phyloP scores from a whole-genome alignment of 2,329 filamentous ascomycete species.

The Lojkania enalia region DNA sequence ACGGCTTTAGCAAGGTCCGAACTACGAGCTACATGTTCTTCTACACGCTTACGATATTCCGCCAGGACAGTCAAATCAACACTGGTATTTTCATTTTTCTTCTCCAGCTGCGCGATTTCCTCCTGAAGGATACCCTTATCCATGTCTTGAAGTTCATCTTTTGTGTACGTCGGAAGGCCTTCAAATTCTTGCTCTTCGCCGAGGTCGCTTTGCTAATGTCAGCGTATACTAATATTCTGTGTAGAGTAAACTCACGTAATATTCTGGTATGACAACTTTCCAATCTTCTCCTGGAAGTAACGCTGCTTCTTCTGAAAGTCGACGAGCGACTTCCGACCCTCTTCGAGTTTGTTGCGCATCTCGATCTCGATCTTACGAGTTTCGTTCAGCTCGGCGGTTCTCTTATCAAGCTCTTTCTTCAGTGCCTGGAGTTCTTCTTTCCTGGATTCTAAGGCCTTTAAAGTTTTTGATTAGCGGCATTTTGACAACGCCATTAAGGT shows the following conservation, averaged over 20 bases:
- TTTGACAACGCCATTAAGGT: constrained; percentile 46
- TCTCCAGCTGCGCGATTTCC: constrained; percentile 67
- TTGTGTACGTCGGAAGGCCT: constrained; percentile 74
- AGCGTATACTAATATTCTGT: background rate
- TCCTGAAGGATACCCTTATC: constrained; percentile 65
- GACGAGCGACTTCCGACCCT: constrained; percentile 83
- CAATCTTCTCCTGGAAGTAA: constrained; percentile 89
- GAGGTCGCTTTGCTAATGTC: constrained; percentile 45
- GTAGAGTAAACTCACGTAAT: constrained; percentile 47
- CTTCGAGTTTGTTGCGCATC: constrained; percentile 97
- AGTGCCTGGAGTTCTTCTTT: constrained; percentile 77
- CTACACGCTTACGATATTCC: constrained; percentile 83
- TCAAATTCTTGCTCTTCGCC: constrained; percentile 56
- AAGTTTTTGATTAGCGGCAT: too few relatives aligned
- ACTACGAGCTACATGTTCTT: constrained; percentile 80
- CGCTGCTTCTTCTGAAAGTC: constrained; percentile 84
- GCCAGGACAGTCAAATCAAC: constrained; percentile 88
- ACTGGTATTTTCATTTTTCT: constrained; percentile 79
- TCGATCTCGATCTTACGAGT: constrained; percentile 91
- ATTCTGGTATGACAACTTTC: constrained; percentile 81
- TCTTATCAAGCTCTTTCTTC: constrained; percentile 85
- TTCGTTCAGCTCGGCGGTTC: constrained; percentile 82
- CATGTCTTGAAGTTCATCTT: constrained; percentile 67
- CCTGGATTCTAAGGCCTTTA: constrained; percentile 73
- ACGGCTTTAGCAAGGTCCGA: constrained; percentile 82